Conservation (phyloP, 305 asterid genomes). For the Fraxinus ornus region DNA sequence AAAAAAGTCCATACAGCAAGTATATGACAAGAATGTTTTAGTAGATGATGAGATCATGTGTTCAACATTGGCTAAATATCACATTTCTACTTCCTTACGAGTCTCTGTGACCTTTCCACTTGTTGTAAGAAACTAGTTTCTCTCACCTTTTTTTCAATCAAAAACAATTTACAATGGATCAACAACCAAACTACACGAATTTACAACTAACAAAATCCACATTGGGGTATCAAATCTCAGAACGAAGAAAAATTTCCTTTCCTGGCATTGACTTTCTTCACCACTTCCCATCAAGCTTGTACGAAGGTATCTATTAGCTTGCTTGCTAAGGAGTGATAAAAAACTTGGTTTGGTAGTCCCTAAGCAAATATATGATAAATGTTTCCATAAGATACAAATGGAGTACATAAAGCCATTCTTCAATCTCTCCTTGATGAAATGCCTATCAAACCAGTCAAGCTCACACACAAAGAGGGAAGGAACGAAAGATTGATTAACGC, state of each 20-base stretch:
- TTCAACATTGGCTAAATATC: neutral
- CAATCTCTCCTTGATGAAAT: neutral
- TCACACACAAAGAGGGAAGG: neutral
- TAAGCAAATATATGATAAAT: neutral
- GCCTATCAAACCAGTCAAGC: neutral
- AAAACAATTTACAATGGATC: neutral
- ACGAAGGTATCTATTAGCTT: neutral
- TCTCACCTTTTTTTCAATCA: neutral
- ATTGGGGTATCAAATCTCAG: neutral
- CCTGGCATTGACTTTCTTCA: neutral
- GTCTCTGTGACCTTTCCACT: neutral
- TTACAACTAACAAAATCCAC: neutral
- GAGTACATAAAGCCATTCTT: neutral
- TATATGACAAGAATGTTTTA: neutral
- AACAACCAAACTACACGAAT: neutral
- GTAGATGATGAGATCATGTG: neutral
- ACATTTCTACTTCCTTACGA: neutral
- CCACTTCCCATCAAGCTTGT: neutral
- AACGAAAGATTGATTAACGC: neutral
- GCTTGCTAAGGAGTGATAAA: neutral
- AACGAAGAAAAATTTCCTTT: neutral
- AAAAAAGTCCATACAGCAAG: neutral
- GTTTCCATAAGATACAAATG: neutral
- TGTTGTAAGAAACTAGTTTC: slow-evolving; percentile 5
- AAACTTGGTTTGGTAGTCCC: neutral